phyloP scores from a whole-genome alignment of 2,329 filamentous ascomycete genomes.

The Trichoderma koningiopsis region DNA sequence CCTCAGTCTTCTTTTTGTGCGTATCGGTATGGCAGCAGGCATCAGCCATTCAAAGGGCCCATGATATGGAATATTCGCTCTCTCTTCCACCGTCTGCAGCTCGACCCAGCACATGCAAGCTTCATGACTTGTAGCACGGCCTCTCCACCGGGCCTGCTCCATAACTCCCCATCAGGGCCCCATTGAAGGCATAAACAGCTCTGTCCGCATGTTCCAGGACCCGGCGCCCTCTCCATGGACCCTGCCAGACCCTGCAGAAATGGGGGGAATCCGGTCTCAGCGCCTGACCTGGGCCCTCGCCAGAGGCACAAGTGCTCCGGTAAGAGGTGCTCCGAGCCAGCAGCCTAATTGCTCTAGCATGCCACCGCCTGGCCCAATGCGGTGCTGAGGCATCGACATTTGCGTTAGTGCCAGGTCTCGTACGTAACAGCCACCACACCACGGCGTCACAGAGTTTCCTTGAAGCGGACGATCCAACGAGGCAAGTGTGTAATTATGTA shows the following conservation, averaged over 20 bases:
- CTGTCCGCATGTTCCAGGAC: background rate
- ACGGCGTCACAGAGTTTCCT: conserved; percentile 8
- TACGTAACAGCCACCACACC: conserved; percentile 17
- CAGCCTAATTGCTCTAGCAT: background rate
- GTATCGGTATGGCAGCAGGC: background rate
- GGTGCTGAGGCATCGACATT: background rate
- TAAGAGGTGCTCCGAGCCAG: background rate
- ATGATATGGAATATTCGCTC: conserved; percentile 8
- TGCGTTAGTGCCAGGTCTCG: background rate
- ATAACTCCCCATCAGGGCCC: background rate
- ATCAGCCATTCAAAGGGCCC: background rate
- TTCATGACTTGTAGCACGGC: background rate
- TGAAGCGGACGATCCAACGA: background rate
- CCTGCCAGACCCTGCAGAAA: conserved; percentile 14
- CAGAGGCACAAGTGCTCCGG: background rate
- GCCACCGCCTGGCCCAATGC: background rate
- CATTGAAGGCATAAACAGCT: background rate
- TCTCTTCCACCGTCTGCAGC: background rate
- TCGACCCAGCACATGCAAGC: background rate
- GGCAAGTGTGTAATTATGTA: background rate
- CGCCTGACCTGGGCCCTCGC: conserved; percentile 11
- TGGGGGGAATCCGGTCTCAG: background rate
- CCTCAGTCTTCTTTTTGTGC: background rate
- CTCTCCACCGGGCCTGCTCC: background rate
- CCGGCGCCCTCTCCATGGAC: background rate